Percentiles rank a stretch among this genome's conserved stretches.
phyloP scores from a whole-genome alignment of 768 basidiomycete species.

The Naganishia onofrii region DNA sequence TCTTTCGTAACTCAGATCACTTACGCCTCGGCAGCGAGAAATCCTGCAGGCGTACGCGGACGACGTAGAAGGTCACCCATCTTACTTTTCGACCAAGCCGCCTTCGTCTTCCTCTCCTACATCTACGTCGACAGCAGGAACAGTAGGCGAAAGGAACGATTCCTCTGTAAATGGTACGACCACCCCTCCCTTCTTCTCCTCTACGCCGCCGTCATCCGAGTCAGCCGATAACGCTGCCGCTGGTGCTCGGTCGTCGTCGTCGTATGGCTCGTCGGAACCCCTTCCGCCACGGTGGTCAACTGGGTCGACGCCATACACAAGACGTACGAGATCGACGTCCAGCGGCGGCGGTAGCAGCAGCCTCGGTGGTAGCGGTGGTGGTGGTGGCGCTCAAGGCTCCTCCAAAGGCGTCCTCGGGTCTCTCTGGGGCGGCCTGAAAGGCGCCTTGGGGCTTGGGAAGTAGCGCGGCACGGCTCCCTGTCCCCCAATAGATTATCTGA shows the following conservation, averaged over 20 bases:
- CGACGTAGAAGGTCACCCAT: constrained; percentile 73
- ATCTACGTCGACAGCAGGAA: not conserved
- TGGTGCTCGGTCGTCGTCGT: not conserved
- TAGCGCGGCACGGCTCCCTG: not conserved
- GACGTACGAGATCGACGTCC: constrained; percentile 1
- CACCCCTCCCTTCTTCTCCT: constrained; percentile 17
- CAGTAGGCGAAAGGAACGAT: not conserved
- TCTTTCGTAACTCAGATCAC: constrained; percentile 60
- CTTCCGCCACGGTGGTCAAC: not conserved
- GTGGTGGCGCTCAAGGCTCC: not conserved
- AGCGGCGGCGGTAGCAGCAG: constrained; percentile 3
- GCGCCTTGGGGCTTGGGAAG: constrained; percentile 15
- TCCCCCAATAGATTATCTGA: constrained; percentile 12
- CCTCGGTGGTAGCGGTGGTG: too few species aligned
- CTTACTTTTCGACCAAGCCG: constrained; percentile 37
- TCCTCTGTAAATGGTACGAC: constrained; percentile 29
- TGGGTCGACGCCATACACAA: constrained; percentile 18
- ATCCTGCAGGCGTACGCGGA: constrained; percentile 86
- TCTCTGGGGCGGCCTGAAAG: constrained; percentile 17
- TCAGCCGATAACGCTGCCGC: not conserved
- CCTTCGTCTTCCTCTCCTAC: not conserved
- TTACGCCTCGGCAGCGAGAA: constrained; percentile 78
- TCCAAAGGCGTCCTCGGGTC: constrained; percentile 11
- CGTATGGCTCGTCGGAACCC: not conserved
- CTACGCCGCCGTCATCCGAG: not conserved